Percentiles rank a stretch among this genome's conserved stretches.
Conservation (phyloP, 306 rosid genomes). For the Quercus rubra region DNA sequence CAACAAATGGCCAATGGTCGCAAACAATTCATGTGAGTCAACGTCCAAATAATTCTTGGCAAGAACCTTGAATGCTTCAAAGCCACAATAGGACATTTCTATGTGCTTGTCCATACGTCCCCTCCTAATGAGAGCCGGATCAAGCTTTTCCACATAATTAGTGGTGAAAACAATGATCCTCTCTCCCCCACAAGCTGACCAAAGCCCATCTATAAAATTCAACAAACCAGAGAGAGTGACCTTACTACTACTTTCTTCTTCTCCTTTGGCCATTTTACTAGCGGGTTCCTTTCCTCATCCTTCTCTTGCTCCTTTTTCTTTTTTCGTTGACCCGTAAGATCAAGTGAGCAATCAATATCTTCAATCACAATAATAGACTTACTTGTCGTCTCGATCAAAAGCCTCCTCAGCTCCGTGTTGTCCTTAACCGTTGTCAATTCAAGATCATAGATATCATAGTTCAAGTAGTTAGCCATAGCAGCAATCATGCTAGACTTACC, state of each 20-base stretch:
- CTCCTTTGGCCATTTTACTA: too few relatives aligned
- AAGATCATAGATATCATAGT: constrained; percentile 40
- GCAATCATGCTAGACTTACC: too few relatives aligned
- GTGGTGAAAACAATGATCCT: too few relatives aligned
- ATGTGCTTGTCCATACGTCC: constrained; percentile 49
- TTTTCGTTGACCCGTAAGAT: constrained; percentile 29
- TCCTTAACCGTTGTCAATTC: constrained; percentile 36
- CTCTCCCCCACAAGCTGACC: constrained; percentile 37
- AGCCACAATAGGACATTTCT: constrained; percentile 36
- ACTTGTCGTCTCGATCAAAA: constrained; percentile 34
- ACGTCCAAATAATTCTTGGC: too few relatives aligned
- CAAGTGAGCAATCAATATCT: constrained; percentile 51
- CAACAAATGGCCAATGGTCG: too few relatives aligned
- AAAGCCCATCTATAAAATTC: constrained; percentile 45
- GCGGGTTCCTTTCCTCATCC: too few relatives aligned
- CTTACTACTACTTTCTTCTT: too few relatives aligned
- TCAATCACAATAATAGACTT: constrained; percentile 41
- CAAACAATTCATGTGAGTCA: too few relatives aligned
- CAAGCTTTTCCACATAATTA: background rate
- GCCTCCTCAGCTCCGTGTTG: constrained; percentile 35
- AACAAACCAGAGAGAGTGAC: constrained; percentile 37
- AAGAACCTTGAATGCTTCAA: constrained; percentile 40
- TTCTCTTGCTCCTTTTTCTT: too few relatives aligned
- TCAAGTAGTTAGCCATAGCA: too few relatives aligned
- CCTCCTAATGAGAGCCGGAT: constrained; percentile 37